phyloP scores from a whole-genome alignment of 305 asterid genomes.

The Ruellia speciosa region DNA sequence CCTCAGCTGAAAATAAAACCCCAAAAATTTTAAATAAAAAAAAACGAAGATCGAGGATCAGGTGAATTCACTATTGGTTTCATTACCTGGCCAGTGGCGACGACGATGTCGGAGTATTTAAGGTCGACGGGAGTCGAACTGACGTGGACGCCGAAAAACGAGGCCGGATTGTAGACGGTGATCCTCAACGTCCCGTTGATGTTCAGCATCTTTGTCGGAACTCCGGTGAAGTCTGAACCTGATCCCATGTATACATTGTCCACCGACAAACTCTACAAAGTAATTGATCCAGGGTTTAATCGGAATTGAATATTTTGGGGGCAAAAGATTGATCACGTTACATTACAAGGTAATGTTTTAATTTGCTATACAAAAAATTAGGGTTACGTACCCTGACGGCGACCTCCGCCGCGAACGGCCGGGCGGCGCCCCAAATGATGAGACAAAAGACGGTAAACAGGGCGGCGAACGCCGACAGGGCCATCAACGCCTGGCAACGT shows the following conservation, averaged over 20 bases:
- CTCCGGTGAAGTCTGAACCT: constrained; percentile 77
- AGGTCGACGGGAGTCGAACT: constrained; percentile 73
- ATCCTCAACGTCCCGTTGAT: constrained; percentile 70
- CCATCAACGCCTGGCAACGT: constrained; percentile 66
- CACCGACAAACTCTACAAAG: constrained; percentile 64
- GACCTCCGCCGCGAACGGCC: constrained; percentile 59
- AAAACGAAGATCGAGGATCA: too few relatives aligned
- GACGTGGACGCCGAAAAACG: constrained; percentile 78
- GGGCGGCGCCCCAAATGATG: constrained; percentile 84
- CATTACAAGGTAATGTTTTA: too few relatives aligned
- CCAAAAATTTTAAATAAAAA: neutral
- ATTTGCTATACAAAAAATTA: neutral
- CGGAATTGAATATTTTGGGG: too few relatives aligned
- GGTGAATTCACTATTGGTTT: neutral
- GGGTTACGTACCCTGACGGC: constrained; percentile 43
- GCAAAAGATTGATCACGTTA: too few relatives aligned
- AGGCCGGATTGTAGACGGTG: constrained; percentile 71
- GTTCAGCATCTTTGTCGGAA: constrained; percentile 62
- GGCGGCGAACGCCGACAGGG: constrained; percentile 45
- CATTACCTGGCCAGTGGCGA: constrained; percentile 76
- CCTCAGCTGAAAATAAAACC: constrained; percentile 40
- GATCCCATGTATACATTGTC: constrained; percentile 63
- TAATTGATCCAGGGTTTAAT: neutral
- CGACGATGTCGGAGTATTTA: constrained; percentile 55
- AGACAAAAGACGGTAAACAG: constrained; percentile 73